Conservation (phyloP, 139 green algal genomes). For the Limnomonas spitsbergensis region DNA sequence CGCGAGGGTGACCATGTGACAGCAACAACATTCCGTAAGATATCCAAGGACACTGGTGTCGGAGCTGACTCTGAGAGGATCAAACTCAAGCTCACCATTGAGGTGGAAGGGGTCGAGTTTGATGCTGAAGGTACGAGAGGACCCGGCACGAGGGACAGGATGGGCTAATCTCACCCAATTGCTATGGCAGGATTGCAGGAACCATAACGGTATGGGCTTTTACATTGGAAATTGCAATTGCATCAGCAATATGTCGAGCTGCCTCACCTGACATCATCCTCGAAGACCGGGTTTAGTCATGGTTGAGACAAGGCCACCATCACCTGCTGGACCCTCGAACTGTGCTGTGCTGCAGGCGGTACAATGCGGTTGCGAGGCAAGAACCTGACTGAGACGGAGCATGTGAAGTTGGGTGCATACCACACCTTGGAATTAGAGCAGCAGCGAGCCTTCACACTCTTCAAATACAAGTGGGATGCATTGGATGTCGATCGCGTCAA, state of each 20-base stretch:
- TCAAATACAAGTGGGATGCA: constrained; percentile 81
- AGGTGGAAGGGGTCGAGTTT: constrained; percentile 80
- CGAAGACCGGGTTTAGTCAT: too few relatives aligned
- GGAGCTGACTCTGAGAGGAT: constrained; percentile 69
- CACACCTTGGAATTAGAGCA: constrained; percentile 92
- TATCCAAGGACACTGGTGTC: constrained; percentile 38
- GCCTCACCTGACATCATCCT: too few relatives aligned
- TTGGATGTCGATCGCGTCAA: constrained; percentile 77
- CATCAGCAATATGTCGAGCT: too few relatives aligned
- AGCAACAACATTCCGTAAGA: constrained; percentile 71
- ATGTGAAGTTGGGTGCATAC: constrained; percentile 90
- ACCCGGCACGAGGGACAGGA: too few relatives aligned
- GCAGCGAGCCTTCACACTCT: constrained; percentile 74
- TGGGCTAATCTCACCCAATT: too few relatives aligned
- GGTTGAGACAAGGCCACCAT: too few relatives aligned
- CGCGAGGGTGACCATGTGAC: constrained; percentile 73
- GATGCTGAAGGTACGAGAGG: constrained; percentile 67
- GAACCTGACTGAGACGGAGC: constrained; percentile 81
- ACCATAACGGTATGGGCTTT: too few relatives aligned
- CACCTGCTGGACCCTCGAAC: too few relatives aligned
- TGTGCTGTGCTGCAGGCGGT: too few relatives aligned
- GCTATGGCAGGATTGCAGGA: too few relatives aligned
- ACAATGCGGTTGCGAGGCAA: constrained; percentile 61
- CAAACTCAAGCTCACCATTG: constrained; percentile 78
- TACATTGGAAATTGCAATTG: too few relatives aligned